Evolutionary conservation across 495 filamentous ascomycete genomes (phyloP), one percentile per base, ranked within the genome.

Genomic region (Talaromyces trachyspermus): DNA sequence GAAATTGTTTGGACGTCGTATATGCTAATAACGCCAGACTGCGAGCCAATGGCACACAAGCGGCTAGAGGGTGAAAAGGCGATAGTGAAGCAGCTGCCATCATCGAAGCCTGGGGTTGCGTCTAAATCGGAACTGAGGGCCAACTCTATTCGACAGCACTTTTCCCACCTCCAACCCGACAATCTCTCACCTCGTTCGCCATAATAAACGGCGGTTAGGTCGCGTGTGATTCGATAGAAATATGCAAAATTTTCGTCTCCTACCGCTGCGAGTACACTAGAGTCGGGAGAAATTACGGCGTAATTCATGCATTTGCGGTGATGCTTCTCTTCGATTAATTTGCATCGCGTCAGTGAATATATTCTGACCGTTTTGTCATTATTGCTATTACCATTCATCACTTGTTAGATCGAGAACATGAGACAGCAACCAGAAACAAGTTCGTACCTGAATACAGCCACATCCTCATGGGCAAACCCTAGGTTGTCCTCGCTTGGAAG

Each of bases 291-390:
- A 35, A 98, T 81, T 15, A 89, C 80, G 4, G 89, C 86, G 61
- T 92, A 89, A 61, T 98, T 98, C 68, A 95, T 91, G 46, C 77
- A 81, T 52, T 85, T 81, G 30, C 84, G 80, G 49, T 90, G 86
- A 5, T 78, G 69, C 17, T 95, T 63, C 41, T 80, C 74, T 29
- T 84, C 77, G 30, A 90, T 63, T 45, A 85, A 69, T 46, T 75
- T 66, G 22, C 73, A 63, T 26, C 77, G 72, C 11, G 80, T 72
- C 6, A 97, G 70, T 26, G 83, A 83, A 58, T 89, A 88, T 12
- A 95, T 68, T 14, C 81, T 80, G 23, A 97, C 83, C 1, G 85
- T 87, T 57, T 80, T 81, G 60, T 98, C 92, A 59, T 98, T 98
- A 64, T 95, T 96, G 41, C 79, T 83, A 49, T 45, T 39, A 36